Percentiles rank a stretch among this genome's conserved stretches.
Conservation (phyloP, 805 yeast species). For the Pichia exigua region DNA sequence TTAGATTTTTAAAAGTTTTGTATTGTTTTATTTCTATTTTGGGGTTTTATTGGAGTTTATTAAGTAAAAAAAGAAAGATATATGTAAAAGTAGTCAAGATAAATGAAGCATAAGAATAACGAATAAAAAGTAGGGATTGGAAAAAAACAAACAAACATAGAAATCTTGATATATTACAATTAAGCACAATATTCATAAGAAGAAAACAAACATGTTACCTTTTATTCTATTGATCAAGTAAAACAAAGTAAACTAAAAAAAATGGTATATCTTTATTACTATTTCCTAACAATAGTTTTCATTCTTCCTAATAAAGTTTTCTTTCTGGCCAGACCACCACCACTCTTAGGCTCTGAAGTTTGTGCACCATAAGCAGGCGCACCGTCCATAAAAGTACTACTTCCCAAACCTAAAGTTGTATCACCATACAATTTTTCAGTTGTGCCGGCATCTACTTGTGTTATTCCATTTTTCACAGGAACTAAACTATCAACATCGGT, state of each 20-base stretch:
- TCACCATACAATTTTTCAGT: conserved; percentile 67
- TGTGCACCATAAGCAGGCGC: conserved; percentile 63
- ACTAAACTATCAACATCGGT: conserved; percentile 19
- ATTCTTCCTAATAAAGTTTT: conserved; percentile 80
- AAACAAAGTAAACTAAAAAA: not conserved
- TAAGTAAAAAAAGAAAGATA: not conserved
- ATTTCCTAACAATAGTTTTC: conserved; percentile 49
- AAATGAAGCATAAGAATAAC: not conserved
- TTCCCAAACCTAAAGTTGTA: conserved; percentile 81
- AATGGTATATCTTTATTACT: not conserved
- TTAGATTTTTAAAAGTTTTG: not conserved
- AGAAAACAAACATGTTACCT: not conserved
- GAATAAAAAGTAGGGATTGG: not conserved
- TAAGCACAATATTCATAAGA: not conserved
- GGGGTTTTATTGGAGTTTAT: not conserved
- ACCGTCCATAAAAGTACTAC: conserved; percentile 89
- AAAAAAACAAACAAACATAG: not conserved
- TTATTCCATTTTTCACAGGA: conserved; percentile 40
- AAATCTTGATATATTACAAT: not conserved
- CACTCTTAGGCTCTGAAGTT: conserved; percentile 31
- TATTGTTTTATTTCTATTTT: too few relatives aligned
- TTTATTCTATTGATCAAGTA: not conserved
- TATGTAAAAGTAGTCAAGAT: not conserved
- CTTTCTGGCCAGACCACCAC: conserved; percentile 66
- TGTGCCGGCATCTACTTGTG: conserved; percentile 61